Conservation (phyloP, 1,284 basidiomycete genomes). For the Hypsizygus ulmarius region DNA sequence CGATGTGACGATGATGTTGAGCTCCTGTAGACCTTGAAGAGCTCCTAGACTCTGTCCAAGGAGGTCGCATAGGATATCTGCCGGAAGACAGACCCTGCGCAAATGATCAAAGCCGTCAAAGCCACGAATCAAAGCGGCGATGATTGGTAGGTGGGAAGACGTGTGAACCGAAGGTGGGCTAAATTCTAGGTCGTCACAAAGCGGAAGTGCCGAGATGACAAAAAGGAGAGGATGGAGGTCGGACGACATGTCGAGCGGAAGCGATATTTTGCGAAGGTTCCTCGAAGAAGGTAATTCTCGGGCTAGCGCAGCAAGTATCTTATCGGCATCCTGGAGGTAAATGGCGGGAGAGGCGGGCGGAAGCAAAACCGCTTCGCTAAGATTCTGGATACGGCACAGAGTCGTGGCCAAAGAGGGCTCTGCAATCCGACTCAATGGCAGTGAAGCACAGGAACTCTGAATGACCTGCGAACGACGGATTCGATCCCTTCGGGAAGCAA, state of each 20-base stretch:
- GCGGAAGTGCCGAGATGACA: slow-evolving; percentile 5
- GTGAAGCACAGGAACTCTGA: neutral
- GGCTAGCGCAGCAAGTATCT: neutral
- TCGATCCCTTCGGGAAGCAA: neutral
- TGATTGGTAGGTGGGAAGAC: neutral
- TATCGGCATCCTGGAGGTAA: neutral
- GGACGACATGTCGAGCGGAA: slow-evolving; percentile 5
- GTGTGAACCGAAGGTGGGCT: neutral
- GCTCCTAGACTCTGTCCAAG: slow-evolving; percentile 5
- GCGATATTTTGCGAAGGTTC: slow-evolving; percentile 2
- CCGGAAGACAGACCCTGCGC: slow-evolving; percentile 3
- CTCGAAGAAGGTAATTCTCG: neutral
- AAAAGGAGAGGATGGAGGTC: neutral
- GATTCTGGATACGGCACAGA: neutral
- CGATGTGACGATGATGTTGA: slow-evolving; percentile 1
- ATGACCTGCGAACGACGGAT: neutral
- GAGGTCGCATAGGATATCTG: neutral
- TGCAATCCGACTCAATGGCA: neutral
- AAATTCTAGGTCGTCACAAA: slow-evolving; percentile 1
- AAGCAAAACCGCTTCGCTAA: neutral
- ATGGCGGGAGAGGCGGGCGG: neutral
- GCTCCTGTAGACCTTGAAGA: slow-evolving; percentile 2
- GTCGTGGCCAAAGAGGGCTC: neutral
- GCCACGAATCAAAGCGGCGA: neutral
- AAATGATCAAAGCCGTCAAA: slow-evolving; percentile 8